Base-by-base conservation (phyloP, 371 early-diverging fungal species). In the Lichtheimia corymbifera region DNA sequence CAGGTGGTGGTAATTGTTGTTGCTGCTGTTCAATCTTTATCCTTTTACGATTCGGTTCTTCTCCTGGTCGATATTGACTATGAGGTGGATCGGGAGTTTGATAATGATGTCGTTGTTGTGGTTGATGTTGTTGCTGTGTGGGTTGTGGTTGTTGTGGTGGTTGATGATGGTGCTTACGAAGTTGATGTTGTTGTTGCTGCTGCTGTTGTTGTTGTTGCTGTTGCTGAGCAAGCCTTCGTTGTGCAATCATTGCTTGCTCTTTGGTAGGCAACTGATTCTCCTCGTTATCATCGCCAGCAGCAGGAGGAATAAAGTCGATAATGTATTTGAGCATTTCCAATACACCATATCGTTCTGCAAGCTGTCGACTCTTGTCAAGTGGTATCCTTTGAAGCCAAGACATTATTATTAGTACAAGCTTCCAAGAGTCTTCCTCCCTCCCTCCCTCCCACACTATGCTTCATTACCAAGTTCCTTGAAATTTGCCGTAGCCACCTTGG, bases 401-500 rank as follows among this genome's bases (percentile, higher is more conserved):
- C 7, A 44, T 41, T 27, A 52, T 4, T 24, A 44, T 41, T 27
- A 52, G 15, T 24, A 20, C 15, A 20, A 14, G 13, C 22, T 4
- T 22, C 25, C 9, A 20, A 18, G 25, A 5, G 17, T 22, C 24
- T 9, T n/a, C n/a, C n/a, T n/a, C n/a, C n/a, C n/a, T n/a, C n/a
- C n/a, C n/a, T n/a, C n/a, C n/a, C 52, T 27, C 25, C 7, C 22
- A 24, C 24, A 52, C 14, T 25, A 2, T 25, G n/a, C n/a, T 68
- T 22, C 11, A 35, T 71, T 81, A 91, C 90, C 88, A 95, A 47
- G 94, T 94, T 28, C 98, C 98, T 80, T 97, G 96, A 71, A 93
- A 97, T 80, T 96, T 95, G 44, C 98, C 98, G 72, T 97, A 97
- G 12, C 98, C 98, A 22, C 98, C 98, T 77, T 97, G 97, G 14